Evolutionary conservation across 106 monocot genomes (phyloP), one percentile per base, ranked within the genome.

Genomic region (Acorus calamus): DNA sequence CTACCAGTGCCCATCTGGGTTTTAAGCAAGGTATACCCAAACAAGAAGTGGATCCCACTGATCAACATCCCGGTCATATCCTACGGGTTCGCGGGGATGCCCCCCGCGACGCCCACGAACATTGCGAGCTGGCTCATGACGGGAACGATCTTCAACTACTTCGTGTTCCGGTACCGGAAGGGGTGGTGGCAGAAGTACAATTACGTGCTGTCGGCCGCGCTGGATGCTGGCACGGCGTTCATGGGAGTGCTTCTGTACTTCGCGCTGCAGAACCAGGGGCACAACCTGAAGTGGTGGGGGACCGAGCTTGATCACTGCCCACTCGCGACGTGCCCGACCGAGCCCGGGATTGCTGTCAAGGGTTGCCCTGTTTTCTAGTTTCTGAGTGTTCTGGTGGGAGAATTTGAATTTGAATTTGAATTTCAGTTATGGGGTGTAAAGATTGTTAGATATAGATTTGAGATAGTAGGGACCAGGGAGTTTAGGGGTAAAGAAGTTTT

Each of bases 1-100:
- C 57, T 92, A 4, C 92, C 92, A 0, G 84, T 92, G 28, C 92
- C 92, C 0, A 61, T 92, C 47, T 92, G 92, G 92, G 56, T 66
- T 3, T 49, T 84, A 11, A 92, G 84, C 74, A 81, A 69, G 65
- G 57, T 71, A 44, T 92, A 69, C 56, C 92, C 92, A 0, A 77
- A 92, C 43, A 92, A 92, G 81, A 87, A 81, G 70, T 92, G 92
- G 92, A 92, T 92, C 14, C 69, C 81, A 64, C 69, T 92, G 52
- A 81, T 93, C 70, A 93, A 93, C 73, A 61, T 93, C 6, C 93
- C 93, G 0, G 88, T 93, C 57, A 89, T 93, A 10, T 89, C 82
- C 4, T 93, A 85, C 49, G 93, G 93, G 3, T 93, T 93, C 43
- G 93, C 93, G 3, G 88, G 93, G 12, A 93, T 93, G 93, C 93